Evolutionary conservation across 225 moss, liverwort and hornwort genomes (phyloP).

Genomic region (Marchantia paleacea): DNA sequence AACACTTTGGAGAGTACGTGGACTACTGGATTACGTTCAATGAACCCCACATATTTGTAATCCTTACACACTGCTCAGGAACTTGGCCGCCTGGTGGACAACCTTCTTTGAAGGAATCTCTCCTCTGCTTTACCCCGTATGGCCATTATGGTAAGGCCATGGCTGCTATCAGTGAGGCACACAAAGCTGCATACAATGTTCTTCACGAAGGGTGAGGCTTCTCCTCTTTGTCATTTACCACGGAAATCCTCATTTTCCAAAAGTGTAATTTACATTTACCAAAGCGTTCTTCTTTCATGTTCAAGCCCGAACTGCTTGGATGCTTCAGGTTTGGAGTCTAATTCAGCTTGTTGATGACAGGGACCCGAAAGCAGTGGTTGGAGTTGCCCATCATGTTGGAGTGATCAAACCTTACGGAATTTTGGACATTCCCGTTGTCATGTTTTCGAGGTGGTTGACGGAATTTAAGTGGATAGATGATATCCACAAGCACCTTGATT

Average conservation of each 20-base stretch:
- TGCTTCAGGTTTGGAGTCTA: not conserved
- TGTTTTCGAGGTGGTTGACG: constrained; percentile 55
- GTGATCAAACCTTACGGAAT: constrained; percentile 92
- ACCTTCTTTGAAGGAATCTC: constrained; percentile 51
- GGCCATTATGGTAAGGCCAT: constrained; percentile 78
- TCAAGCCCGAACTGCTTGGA: not conserved
- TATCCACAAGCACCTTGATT: constrained; percentile 75
- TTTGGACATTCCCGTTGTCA: constrained; percentile 79
- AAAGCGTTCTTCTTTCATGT: not conserved
- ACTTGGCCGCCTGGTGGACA: constrained; percentile 85
- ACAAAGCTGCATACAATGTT: constrained; percentile 65
- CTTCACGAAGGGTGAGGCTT: constrained; percentile 64
- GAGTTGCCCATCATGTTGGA: constrained; percentile 91
- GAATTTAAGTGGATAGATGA: constrained; percentile 86
- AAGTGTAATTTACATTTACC: not conserved
- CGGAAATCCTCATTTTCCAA: not conserved
- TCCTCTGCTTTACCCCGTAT: constrained; percentile 74
- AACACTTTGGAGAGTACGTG: constrained; percentile 77
- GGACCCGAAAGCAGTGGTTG: constrained; percentile 57
- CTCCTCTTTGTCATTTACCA: not conserved
- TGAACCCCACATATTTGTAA: constrained; percentile 96
- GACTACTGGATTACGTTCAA: constrained; percentile 99
- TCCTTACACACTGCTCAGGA: constrained; percentile 81
- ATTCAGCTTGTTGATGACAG: constrained; percentile 32
- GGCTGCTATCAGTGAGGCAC: constrained; percentile 76